Conservation (phyloP, 768 basidiomycete species). For the Cyclocybe aegerita region DNA sequence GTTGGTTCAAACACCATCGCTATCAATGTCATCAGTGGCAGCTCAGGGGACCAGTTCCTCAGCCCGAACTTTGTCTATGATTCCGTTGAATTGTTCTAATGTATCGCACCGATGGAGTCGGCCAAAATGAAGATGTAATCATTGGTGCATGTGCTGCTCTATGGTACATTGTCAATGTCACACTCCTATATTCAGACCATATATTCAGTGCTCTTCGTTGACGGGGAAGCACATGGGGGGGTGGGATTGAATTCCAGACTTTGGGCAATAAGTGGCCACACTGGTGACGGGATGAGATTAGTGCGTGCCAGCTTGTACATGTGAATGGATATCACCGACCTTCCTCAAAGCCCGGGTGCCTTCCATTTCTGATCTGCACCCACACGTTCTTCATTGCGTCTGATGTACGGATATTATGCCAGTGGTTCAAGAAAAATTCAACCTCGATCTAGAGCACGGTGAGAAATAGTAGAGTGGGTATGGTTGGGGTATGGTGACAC, state of each 20-base stretch:
- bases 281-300: slow-evolving; percentile 25
- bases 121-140: background rate
- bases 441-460: slow-evolving; percentile 54
- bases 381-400: slow-evolving; percentile 81
- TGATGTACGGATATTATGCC: slow-evolving; percentile 82
- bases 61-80: slow-evolving; percentile 47
- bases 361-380: slow-evolving; percentile 80
- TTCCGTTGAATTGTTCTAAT: slow-evolving; percentile 38
- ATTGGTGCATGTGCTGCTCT: background rate
- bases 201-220: slow-evolving; percentile 8
- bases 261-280: slow-evolving; percentile 68
- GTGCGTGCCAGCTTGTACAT: too few species aligned
- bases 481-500: background rate
- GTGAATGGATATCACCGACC: slow-evolving; percentile 33
- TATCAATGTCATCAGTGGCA: slow-evolving; percentile 44
- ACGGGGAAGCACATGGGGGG: slow-evolving; percentile 11
- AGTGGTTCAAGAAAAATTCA: slow-evolving; percentile 76
- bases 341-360: slow-evolving; percentile 88
- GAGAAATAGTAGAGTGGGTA: slow-evolving; percentile 30
- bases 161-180: background rate
- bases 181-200: background rate
- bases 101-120: background rate
- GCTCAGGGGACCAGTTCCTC: slow-evolving; percentile 41
- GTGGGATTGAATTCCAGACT: slow-evolving; percentile 60
- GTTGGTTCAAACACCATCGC: slow-evolving; percentile 41